phyloP scores from a whole-genome alignment of 2,329 filamentous ascomycete genomes.

The Didymella glomerata region DNA sequence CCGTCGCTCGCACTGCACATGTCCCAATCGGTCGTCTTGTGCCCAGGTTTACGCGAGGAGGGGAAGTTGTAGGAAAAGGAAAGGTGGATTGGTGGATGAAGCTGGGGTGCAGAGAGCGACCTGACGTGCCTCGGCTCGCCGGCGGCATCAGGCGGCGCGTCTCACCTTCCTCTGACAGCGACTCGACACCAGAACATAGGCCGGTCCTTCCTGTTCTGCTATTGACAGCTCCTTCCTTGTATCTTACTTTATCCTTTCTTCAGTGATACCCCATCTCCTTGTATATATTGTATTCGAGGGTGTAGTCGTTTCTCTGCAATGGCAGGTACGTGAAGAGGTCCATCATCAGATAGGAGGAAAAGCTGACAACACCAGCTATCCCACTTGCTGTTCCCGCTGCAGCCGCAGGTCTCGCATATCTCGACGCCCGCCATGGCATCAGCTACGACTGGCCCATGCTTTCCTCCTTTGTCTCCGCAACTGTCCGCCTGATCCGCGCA shows the following conservation, averaged over 20 bases:
- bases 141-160: constrained; percentile 10
- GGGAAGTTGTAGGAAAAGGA: constrained; percentile 12
- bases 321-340: constrained; percentile 18
- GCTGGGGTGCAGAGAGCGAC: constrained; percentile 6
- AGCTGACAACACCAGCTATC: constrained; percentile 33
- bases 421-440: constrained; percentile 74
- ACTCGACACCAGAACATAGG: constrained; percentile 12
- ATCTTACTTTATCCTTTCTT: background rate
- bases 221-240: constrained; percentile 2
- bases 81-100: constrained; percentile 5
- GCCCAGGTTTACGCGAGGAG: constrained; percentile 14
- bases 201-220: constrained; percentile 13
- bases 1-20: background rate
- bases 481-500: constrained; percentile 56
- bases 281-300: background rate
- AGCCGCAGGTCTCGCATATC: constrained; percentile 62
- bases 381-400: constrained; percentile 45
- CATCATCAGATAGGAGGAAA: background rate
- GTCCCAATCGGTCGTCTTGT: background rate
- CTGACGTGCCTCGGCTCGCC: constrained; percentile 17
- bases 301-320: constrained; percentile 6
- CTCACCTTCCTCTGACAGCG: constrained; percentile 4
- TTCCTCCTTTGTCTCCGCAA: constrained; percentile 60
- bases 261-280: constrained; percentile 8
- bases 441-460: constrained; percentile 69